Conservation (phyloP, 1,284 basidiomycete species). For the Moniliophthora roreri region DNA sequence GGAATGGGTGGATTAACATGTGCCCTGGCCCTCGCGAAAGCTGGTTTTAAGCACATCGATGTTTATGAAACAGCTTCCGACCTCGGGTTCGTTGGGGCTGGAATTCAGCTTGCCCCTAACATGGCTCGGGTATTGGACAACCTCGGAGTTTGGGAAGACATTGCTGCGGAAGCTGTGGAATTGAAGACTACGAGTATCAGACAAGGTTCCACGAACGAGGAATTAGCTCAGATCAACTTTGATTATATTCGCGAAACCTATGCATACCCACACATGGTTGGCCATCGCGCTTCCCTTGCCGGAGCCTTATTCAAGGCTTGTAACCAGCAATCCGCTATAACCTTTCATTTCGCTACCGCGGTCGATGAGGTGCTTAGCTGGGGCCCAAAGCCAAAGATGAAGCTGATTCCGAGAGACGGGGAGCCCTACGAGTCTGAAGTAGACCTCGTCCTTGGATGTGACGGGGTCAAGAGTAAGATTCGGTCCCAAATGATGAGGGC, state of each 20-base stretch:
- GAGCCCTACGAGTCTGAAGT: conserved; percentile 9
- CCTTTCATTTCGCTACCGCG: conserved; percentile 16
- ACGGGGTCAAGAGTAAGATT: conserved; percentile 15
- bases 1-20: conserved; percentile 15
- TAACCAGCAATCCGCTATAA: conserved; percentile 9
- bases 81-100: conserved; percentile 19
- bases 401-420: conserved; percentile 12
- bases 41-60: conserved; percentile 13
- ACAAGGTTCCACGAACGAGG: conserved; percentile 10
- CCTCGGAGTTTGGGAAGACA: conserved; percentile 14
- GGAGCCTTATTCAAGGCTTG: conserved; percentile 18
- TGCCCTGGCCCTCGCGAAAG: conserved; percentile 13
- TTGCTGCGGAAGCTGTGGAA: conserved; percentile 14
- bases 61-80: conserved; percentile 16
- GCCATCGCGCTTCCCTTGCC: conserved; percentile 15
- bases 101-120: conserved; percentile 17
- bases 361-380: conserved; percentile 15
- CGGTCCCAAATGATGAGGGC: conserved; percentile 15
- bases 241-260: conserved; percentile 10
- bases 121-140: conserved; percentile 12
- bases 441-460: conserved; percentile 14
- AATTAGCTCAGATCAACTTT: conserved; percentile 13
- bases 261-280: conserved; percentile 21
- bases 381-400: conserved; percentile 12
- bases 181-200: conserved; percentile 13